Evolutionary conservation across 1,139 yeast species (phyloP), one percentile per base, ranked within the genome.

Genomic region (Blastobotrys elegans): DNA sequence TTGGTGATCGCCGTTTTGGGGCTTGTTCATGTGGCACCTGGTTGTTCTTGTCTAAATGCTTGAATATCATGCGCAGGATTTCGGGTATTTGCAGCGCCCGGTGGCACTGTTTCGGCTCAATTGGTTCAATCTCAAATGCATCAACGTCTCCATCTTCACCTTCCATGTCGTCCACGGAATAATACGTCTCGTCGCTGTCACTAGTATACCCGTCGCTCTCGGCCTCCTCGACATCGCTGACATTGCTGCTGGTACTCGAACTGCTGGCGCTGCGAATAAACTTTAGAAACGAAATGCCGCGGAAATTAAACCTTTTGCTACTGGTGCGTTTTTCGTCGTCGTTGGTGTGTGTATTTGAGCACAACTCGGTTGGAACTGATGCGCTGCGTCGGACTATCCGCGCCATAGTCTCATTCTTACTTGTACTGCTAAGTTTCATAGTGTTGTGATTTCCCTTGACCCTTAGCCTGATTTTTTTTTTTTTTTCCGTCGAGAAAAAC

Each of bases 81-180:
- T 89, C 96, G 0, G 96, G 96, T 17, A 84, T 80, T 45, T 73
- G 72, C 59, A 88, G 83, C 4, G 88, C 83, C 20, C 70, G 68
- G 49, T 75, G 77, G 27, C 59, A 53, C 3, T 56, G 32, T 17
- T 34, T 31, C 8, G 16, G 27, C n/a, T 24, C 22, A 27, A 34
- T 44, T 4, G 43, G 46, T 16, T 38, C 42, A n/a, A 29, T 29
- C n/a, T 21, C n/a, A n/a, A n/a, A n/a, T n/a, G n/a, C n/a, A n/a
- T n/a, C n/a, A n/a, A n/a, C n/a, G n/a, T n/a, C n/a, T n/a, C n/a
- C n/a, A n/a, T n/a, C n/a, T n/a, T n/a, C n/a, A n/a, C n/a, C 35
- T 31, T 14, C 35, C 7, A 14, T 31, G n/a, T 11, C 8, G 35
- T 31, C 35, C 7, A 31, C 16, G 31, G 2, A 16, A 10, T 17